Conservation (phyloP, 208 protist species). For the Wallacemonas sp. region DNA sequence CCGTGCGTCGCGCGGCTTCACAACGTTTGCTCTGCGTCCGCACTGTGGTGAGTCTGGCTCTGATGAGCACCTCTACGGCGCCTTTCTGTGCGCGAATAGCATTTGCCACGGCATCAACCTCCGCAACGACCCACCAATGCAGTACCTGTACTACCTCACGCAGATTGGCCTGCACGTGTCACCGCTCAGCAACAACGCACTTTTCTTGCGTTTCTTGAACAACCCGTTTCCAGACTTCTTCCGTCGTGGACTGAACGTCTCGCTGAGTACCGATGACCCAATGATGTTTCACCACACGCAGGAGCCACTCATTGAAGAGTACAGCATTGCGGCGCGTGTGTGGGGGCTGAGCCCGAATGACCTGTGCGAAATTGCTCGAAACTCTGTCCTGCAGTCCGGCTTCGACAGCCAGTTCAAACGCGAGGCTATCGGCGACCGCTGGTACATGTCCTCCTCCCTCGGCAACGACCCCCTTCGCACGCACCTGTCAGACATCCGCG, state of each 20-base stretch:
- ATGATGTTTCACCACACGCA: slow-evolving; percentile 98
- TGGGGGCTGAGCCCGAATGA: slow-evolving; percentile 91
- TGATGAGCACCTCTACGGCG: slow-evolving; percentile 92
- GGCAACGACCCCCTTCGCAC: slow-evolving; percentile 88
- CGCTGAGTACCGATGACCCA: slow-evolving; percentile 96
- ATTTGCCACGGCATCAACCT: slow-evolving; percentile 99
- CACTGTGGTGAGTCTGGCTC: slow-evolving; percentile 97
- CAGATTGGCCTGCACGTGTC: slow-evolving; percentile 98
- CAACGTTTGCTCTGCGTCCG: slow-evolving; percentile 96
- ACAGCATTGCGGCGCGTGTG: slow-evolving; percentile 91
- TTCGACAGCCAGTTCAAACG: slow-evolving; percentile 89
- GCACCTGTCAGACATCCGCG: slow-evolving; percentile 91
- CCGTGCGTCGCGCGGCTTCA: slow-evolving; percentile 85
- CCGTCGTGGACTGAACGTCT: slow-evolving; percentile 96
- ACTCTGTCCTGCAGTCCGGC: slow-evolving; percentile 89
- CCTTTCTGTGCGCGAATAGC: slow-evolving; percentile 93
- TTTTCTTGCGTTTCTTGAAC: slow-evolving; percentile 97
- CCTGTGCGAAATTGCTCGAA: slow-evolving; percentile 92
- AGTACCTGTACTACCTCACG: slow-evolving; percentile 99
- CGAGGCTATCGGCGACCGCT: slow-evolving; percentile 86
- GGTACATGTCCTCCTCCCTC: slow-evolving; percentile 86
- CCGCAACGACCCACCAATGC: slow-evolving; percentile 91
- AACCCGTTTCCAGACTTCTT: slow-evolving; percentile 98
- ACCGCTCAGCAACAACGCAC: slow-evolving; percentile 98
- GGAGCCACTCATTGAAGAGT: slow-evolving; percentile 93